These are phyloP conservation scores for Fraxinus velutina DNA, from an alignment of 305 asterid genomes.

Conservation along the genomic window DNA sequence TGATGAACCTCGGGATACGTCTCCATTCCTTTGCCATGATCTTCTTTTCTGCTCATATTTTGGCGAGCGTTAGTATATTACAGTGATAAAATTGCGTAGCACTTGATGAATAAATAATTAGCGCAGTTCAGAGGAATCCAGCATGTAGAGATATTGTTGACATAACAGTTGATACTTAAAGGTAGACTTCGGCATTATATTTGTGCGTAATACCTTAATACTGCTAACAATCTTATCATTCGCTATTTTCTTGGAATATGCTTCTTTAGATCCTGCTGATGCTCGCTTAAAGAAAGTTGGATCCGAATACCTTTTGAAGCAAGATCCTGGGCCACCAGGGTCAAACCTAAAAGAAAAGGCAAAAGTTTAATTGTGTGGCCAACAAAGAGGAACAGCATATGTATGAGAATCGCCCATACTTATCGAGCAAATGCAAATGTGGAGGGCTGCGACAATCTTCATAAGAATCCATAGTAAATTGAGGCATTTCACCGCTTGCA, in stretches of 20 bases:
- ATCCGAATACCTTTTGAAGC: slow-evolving; percentile 92
- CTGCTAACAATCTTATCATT: slow-evolving; percentile 63
- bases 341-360: slow-evolving; percentile 63
- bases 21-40: slow-evolving; percentile 56
- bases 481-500: slow-evolving; percentile 74
- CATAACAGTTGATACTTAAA: background rate
- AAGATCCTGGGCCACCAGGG: slow-evolving; percentile 87
- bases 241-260: slow-evolving; percentile 40
- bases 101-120: background rate
- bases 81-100: background rate
- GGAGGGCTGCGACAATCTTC: slow-evolving; percentile 79
- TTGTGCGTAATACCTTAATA: slow-evolving; percentile 54
- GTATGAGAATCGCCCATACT: slow-evolving; percentile 41
- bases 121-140: background rate
- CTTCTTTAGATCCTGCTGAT: slow-evolving; percentile 56
- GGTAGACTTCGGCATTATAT: background rate
- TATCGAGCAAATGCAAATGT: slow-evolving; percentile 69
- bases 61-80: slow-evolving; percentile 27
- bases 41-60: slow-evolving; percentile 68
- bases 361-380: slow-evolving; percentile 13
- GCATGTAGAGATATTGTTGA: background rate
- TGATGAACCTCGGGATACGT: slow-evolving; percentile 52
- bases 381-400: slow-evolving; percentile 15
- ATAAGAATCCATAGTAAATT: slow-evolving; percentile 74
- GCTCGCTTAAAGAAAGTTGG: slow-evolving; percentile 76